Base-by-base conservation (phyloP, 2,329 filamentous ascomycete genomes). In the Pseudogymnoascus sp. region DNA sequence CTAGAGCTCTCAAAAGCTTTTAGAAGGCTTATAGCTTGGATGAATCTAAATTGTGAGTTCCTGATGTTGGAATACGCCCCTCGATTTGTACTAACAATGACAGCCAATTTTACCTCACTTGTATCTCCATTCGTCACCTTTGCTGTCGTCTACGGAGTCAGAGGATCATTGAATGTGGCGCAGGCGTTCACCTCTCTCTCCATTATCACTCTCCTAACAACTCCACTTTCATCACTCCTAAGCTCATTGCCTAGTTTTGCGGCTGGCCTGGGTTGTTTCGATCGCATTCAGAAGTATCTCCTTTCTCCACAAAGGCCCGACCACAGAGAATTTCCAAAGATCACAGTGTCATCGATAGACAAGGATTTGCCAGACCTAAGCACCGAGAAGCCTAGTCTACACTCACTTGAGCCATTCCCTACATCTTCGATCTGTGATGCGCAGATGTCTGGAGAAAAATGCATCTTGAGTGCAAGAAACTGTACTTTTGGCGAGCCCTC, bases 81-180 rank as follows among this genome's bases (percentile, higher is more conserved):
- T 47, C 50, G 61, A 11, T 58, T 38, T 14, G 61, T 63, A 4
- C 62, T 62, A 7, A 36, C 60, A 38, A 63, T 63, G 50, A 28
- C 41, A 47, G 41, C 41, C 9, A 47, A 20, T 47, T 28, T 47
- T 28, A 47, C 41, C 22, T 47, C 41, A 47, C 41, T 47, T 47
- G 41, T 66, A 12, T 61, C 65, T 7, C 67, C 67, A 11, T 62
- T 66, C 20, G 61, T 66, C 14, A 67, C 66, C 3, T 68, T 68
- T 50, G 64, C 61, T 2, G 57, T 64, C 18, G 67, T 64, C 41
- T 47, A 47, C 41, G 41, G 41, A 47, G 14, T 16, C 14, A 47
- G 41, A 47, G 54, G 54, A 33, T 58, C 54, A 58, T 58, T 47
- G 41, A 47, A 47, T 47, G 41, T 47, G 41, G 54, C 54, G 8